These are phyloP conservation scores for Termitomyces sp. DNA, from an alignment of 1,284 basidiomycete genomes.

Conservation along the genomic window DNA sequence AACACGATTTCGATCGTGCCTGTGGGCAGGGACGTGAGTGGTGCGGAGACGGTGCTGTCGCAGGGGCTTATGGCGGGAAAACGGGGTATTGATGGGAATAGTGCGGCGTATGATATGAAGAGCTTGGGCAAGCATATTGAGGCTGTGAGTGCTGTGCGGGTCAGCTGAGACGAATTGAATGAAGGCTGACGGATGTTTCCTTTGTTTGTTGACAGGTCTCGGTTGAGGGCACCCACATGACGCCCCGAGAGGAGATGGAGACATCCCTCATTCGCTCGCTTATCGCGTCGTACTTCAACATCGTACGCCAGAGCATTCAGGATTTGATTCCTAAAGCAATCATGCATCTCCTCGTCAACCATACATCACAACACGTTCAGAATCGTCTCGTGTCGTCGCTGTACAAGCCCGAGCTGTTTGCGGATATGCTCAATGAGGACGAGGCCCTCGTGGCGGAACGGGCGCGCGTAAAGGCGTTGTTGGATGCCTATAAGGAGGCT, in stretches of 20 bases:
- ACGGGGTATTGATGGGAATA: constrained; percentile 67
- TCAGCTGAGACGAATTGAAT: not conserved
- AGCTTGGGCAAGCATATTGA: constrained; percentile 95
- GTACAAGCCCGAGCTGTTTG: constrained; percentile 93
- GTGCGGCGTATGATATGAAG: constrained; percentile 97
- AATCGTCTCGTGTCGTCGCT: constrained; percentile 89
- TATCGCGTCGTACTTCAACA: constrained; percentile 94
- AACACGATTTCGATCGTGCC: constrained; percentile 34
- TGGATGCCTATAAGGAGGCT: constrained; percentile 97
- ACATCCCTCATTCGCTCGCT: constrained; percentile 91
- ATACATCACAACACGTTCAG: constrained; percentile 94
- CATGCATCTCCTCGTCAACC: constrained; percentile 95
- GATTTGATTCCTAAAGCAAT: constrained; percentile 96
- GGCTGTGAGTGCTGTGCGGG: constrained; percentile 53
- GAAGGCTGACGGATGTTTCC: not conserved
- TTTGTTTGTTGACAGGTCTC: constrained; percentile 38
- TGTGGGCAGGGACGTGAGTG: constrained; percentile 58
- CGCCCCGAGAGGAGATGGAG: constrained; percentile 92
- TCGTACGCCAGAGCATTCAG: constrained; percentile 95
- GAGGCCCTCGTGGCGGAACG: constrained; percentile 92
- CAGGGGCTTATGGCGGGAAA: constrained; percentile 63
- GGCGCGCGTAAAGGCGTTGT: constrained; percentile 86
- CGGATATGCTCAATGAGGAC: constrained; percentile 92
- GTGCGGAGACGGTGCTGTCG: constrained; percentile 41
- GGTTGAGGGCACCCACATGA: constrained; percentile 56